Evolutionary conservation across 2,329 filamentous ascomycete species (phyloP).

Genomic region (Sclerotinia subarctica): DNA sequence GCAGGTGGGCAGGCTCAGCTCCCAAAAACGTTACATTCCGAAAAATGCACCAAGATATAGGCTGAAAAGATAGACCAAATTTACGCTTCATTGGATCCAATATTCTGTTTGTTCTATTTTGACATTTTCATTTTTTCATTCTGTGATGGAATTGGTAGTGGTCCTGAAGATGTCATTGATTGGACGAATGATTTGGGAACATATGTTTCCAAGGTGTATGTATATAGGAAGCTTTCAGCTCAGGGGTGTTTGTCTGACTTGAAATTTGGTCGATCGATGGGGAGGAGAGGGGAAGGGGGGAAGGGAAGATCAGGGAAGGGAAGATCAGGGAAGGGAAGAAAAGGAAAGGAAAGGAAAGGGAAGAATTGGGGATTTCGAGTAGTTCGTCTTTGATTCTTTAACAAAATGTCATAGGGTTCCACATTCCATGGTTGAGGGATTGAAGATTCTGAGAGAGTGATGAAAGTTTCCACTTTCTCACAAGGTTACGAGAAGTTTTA

Average conservation of each 20-base stretch:
- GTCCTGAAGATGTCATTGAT: slow-evolving; percentile 1
- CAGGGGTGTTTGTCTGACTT: not conserved
- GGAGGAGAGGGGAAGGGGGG: not conserved
- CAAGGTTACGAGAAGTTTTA: not conserved
- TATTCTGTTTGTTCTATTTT: not conserved
- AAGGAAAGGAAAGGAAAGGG: no score
- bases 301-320: no score
- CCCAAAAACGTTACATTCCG: not conserved
- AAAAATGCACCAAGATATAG: not conserved
- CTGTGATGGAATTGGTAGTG: not conserved
- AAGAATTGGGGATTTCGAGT: not conserved
- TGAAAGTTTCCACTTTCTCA: slow-evolving; percentile 1
- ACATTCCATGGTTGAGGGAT: slow-evolving; percentile 12
- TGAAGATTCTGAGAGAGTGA: not conserved
- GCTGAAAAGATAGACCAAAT: not conserved
- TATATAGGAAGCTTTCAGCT: slow-evolving; percentile 9
- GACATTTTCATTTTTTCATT: not conserved
- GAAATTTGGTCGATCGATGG: not conserved
- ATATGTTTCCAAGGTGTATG: slow-evolving; percentile 4
- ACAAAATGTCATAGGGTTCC: not conserved
- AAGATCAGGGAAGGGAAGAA: no score
- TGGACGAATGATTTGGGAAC: not conserved
- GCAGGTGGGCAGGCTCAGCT: not conserved
- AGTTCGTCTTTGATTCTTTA: not conserved
- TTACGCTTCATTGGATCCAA: not conserved